Evolutionary conservation across 2,329 filamentous ascomycete genomes (phyloP).

Genomic region (Aspergillus costaricaensis): DNA sequence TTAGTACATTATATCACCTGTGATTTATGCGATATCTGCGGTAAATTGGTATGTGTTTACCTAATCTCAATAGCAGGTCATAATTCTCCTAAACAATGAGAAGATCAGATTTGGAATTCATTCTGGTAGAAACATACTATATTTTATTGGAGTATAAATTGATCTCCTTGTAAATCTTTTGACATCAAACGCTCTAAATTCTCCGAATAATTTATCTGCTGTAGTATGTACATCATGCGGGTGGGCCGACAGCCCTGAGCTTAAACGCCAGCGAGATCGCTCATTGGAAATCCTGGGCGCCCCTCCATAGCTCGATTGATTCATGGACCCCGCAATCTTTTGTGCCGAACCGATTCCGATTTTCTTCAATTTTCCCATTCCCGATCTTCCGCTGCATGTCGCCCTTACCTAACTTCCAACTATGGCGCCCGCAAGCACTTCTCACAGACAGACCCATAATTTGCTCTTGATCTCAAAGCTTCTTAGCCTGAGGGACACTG

Average conservation of each 20-base stretch:
- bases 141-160: no score
- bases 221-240: neutral
- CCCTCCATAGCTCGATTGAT: slow-evolving; percentile 15
- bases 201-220: no score
- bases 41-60: no score
- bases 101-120: no score
- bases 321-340: slow-evolving; percentile 19
- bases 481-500: slow-evolving; percentile 73
- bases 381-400: neutral
- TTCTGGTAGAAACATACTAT: no score
- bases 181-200: no score
- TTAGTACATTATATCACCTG: no score
- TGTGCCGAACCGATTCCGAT: neutral
- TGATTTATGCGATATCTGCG: no score
- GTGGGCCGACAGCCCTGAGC: slow-evolving; percentile 31
- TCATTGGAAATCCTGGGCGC: slow-evolving; percentile 31
- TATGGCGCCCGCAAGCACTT: slow-evolving; percentile 42
- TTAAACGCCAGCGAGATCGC: slow-evolving; percentile 23
- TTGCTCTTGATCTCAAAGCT: slow-evolving; percentile 80
- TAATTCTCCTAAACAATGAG: no score
- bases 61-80: no score
- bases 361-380: neutral
- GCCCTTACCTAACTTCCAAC: neutral
- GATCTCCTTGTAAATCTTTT: no score
- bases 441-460: slow-evolving; percentile 79